These are phyloP conservation scores for Aspergillus olivimuriae DNA, from an alignment of 495 filamentous ascomycete genomes.

Conservation along the genomic window DNA sequence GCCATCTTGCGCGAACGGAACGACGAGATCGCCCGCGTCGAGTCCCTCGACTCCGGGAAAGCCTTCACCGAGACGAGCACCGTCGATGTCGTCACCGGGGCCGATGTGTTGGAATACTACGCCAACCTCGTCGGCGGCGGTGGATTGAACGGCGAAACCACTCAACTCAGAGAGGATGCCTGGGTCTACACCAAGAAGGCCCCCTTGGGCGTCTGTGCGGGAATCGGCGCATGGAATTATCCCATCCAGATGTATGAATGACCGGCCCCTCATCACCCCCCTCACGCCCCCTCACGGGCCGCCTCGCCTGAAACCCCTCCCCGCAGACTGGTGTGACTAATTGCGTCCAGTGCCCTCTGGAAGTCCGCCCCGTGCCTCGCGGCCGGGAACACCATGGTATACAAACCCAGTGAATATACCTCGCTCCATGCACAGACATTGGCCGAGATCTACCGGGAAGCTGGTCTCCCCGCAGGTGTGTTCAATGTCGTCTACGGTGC, in stretches of 20 bases:
- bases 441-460: slow-evolving; percentile 63
- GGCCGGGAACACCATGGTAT: slow-evolving; percentile 81
- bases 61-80: slow-evolving; percentile 68
- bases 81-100: slow-evolving; percentile 68
- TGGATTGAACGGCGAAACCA: slow-evolving; percentile 62
- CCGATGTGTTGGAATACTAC: slow-evolving; percentile 73
- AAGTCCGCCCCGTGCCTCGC: slow-evolving; percentile 77
- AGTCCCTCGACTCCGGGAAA: slow-evolving; percentile 71
- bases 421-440: slow-evolving; percentile 64
- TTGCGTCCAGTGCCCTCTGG: slow-evolving; percentile 57
- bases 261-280: not conserved
- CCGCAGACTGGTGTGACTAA: no score
- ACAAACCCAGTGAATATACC: slow-evolving; percentile 79
- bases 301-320: no score
- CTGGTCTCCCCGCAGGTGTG: slow-evolving; percentile 69
- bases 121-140: slow-evolving; percentile 65
- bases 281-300: not conserved
- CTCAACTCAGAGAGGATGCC: slow-evolving; percentile 59
- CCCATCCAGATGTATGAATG: slow-evolving; percentile 65
- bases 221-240: slow-evolving; percentile 82
- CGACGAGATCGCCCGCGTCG: slow-evolving; percentile 60
- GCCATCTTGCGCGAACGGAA: slow-evolving; percentile 59
- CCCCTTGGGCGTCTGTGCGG: slow-evolving; percentile 68
- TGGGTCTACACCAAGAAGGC: slow-evolving; percentile 73
- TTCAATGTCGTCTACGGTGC: slow-evolving; percentile 77